Conservation (phyloP, 208 protist genomes). For the Willaertia magna region DNA sequence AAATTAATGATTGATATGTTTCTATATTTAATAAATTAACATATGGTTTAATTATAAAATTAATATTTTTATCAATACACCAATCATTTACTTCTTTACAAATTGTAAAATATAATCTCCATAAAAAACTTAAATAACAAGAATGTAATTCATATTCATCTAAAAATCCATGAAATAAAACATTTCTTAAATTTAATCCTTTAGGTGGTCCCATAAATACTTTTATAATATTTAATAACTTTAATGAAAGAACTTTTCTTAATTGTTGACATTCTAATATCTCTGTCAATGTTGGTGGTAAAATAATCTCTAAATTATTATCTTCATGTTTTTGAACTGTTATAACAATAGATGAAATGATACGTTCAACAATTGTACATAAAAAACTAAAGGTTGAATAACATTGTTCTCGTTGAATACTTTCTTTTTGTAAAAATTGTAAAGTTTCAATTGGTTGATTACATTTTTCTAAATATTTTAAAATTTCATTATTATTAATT, state of each 20-base stretch:
- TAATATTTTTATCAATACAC: neutral
- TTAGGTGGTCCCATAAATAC: neutral
- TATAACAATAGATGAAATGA: neutral
- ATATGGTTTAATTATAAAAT: neutral
- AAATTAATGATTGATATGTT: neutral
- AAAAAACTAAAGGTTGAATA: neutral
- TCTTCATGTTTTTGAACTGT: neutral
- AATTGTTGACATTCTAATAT: neutral
- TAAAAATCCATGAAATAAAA: neutral
- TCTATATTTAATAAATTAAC: neutral
- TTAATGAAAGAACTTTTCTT: neutral
- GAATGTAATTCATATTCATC: neutral
- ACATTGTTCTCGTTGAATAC: neutral
- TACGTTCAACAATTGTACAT: neutral
- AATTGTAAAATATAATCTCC: neutral
- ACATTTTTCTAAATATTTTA: neutral
- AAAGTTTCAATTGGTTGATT: neutral
- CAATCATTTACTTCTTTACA: neutral
- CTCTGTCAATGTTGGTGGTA: slow-evolving; percentile 1
- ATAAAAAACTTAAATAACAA: neutral
- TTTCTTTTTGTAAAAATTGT: neutral
- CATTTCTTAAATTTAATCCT: neutral
- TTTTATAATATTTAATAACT: neutral
- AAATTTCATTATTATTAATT: neutral
- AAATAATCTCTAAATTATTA: neutral